Evolutionary conservation across 1,139 yeast genomes (phyloP), one percentile per base, ranked within the genome.

Genomic region (Candida sp.): DNA sequence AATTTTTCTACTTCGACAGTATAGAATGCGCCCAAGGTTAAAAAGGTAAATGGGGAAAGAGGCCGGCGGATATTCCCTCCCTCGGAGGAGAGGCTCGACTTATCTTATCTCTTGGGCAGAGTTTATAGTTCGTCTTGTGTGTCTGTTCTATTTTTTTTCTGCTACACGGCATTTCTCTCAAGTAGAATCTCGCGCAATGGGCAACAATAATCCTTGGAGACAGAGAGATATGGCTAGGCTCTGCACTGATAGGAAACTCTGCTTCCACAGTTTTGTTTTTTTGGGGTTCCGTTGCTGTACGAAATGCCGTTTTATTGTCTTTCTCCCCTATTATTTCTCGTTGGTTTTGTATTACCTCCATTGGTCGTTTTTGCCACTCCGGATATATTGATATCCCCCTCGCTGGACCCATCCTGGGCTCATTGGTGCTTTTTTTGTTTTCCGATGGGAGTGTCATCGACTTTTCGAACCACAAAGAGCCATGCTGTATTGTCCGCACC

Each of bases 261-360:
- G 17, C 17, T 17, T 17, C 17, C 17, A 17, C 17, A 17, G 17
- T 17, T 17, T 30, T 30, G 32, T 30, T 9, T 30, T 30, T 9
- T 32, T n/a, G n/a, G 8, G 31, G 9, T 32, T 32, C n/a, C 12
- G 25, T 22, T 37, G 40, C n/a, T 8, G 12, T 17, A 4, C 40
- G 17, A 23, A 37, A 8, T 37, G 40, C 40, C 40, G 40, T 37
- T 37, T 37, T 37, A 37, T 37, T 37, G 40, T 37, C 28, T 23
- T 37, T 9, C 7, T 9, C 35, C 35, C 35, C 35, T 7, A 32
- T 32, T 32, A 32, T 32, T n/a, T 32, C 35, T 32, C 6, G 5
- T 32, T 32, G 5, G 8, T 28, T 28, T 28, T 28, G 7, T 28
- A 7, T 28, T 28, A 7, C 9, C 31, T 8, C 22, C 22, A 34